Evolutionary conservation across 2,329 filamentous ascomycete species (phyloP).

Genomic region (Lachnellula cervina): DNA sequence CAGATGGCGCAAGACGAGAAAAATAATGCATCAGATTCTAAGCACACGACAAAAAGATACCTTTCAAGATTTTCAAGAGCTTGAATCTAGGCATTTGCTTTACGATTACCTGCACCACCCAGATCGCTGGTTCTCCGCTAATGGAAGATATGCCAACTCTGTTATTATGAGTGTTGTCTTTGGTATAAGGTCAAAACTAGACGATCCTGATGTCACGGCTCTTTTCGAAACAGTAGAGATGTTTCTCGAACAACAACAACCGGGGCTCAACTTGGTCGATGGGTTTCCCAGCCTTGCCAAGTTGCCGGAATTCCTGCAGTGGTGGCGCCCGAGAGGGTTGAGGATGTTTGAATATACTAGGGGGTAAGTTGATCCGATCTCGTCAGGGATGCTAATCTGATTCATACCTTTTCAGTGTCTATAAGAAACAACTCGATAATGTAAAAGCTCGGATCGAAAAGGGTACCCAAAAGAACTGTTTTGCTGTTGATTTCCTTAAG

Average conservation of each 20-base stretch:
- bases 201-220: conserved; percentile 17
- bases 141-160: conserved; percentile 26
- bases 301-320: conserved; percentile 29
- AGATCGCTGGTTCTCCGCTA: conserved; percentile 23
- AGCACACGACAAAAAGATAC: conserved; percentile 15
- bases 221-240: conserved; percentile 20
- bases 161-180: conserved; percentile 32
- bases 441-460: conserved; percentile 20
- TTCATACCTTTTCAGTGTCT: conserved; percentile 15
- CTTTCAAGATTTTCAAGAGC: conserved; percentile 27
- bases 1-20: conserved; percentile 27
- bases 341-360: conserved; percentile 18
- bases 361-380: conserved; percentile 4
- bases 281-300: conserved; percentile 29
- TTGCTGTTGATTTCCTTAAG: conserved; percentile 30
- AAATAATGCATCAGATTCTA: conserved; percentile 30
- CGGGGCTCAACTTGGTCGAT: conserved; percentile 32
- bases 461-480: conserved; percentile 28
- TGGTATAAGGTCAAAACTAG: conserved; percentile 20
- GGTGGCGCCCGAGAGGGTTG: conserved; percentile 28
- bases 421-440: conserved; percentile 23
- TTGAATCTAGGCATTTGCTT: conserved; percentile 25
- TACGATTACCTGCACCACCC: conserved; percentile 25
- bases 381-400: not conserved
- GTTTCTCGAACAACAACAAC: conserved; percentile 28